Evolutionary conservation across 2,329 filamentous ascomycete genomes (phyloP).

Genomic region (Aspergillus sp.): DNA sequence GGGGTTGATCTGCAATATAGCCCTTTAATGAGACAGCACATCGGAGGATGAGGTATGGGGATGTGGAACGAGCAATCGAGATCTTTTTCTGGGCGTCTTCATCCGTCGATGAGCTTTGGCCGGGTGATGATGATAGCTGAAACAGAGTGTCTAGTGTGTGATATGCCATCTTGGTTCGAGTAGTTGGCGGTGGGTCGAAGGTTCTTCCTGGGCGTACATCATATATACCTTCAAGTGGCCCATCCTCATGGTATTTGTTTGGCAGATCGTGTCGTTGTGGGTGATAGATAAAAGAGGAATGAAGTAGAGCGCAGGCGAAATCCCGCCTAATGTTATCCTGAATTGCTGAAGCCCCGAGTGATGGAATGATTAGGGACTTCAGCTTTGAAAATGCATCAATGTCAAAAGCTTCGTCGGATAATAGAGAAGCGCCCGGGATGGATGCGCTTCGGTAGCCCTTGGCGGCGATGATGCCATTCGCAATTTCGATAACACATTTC

Average conservation of each 20-base stretch:
- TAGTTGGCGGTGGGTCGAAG: slow-evolving; percentile 62
- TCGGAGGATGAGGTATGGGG: slow-evolving; percentile 79
- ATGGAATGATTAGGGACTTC: slow-evolving; percentile 67
- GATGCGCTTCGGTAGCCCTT: slow-evolving; percentile 52
- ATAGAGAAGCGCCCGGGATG: slow-evolving; percentile 48
- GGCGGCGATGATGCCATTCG: slow-evolving; percentile 68
- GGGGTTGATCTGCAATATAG: slow-evolving; percentile 87
- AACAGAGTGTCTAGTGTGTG: slow-evolving; percentile 79
- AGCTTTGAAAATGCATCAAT: slow-evolving; percentile 70
- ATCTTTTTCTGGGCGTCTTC: slow-evolving; percentile 43
- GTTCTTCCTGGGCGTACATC: slow-evolving; percentile 70
- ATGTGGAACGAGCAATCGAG: slow-evolving; percentile 70
- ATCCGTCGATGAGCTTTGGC: slow-evolving; percentile 24
- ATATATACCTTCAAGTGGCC: slow-evolving; percentile 64
- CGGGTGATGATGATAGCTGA: slow-evolving; percentile 58
- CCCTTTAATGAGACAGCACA: slow-evolving; percentile 76
- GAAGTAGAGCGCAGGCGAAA: slow-evolving; percentile 76
- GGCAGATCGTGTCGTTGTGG: slow-evolving; percentile 64
- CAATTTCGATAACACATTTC: slow-evolving; percentile 64
- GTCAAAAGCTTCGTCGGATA: slow-evolving; percentile 77
- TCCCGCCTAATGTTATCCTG: slow-evolving; percentile 65
- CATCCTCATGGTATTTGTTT: slow-evolving; percentile 39
- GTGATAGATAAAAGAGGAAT: slow-evolving; percentile 75
- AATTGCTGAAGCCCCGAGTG: slow-evolving; percentile 66
- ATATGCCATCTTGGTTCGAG: slow-evolving; percentile 72